Evolutionary conservation across 352 stramenopile species (phyloP).

Genomic region (Albugo candida): DNA sequence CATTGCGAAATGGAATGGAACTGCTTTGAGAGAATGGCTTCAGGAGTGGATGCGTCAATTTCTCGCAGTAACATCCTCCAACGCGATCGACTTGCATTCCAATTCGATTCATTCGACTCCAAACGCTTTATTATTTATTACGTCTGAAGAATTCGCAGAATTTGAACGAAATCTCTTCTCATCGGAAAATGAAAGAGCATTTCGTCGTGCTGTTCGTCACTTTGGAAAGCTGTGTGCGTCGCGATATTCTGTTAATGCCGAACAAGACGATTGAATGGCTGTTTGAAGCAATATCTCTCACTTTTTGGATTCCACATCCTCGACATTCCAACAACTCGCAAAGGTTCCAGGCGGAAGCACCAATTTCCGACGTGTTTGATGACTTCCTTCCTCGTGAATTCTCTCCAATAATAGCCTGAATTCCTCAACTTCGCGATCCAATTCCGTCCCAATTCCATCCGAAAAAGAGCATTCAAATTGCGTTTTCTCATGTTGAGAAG

Average conservation of each 20-base stretch:
- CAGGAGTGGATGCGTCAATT: slow-evolving; percentile 20
- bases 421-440: slow-evolving; percentile 58
- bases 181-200: slow-evolving; percentile 37
- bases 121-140: slow-evolving; percentile 32
- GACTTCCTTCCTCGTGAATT: slow-evolving; percentile 34
- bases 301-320: no score
- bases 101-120: no score
- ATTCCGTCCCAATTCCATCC: slow-evolving; percentile 19
- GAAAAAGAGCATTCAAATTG: no score
- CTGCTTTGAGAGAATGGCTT: slow-evolving; percentile 25
- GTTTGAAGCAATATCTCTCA: no score
- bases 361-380: slow-evolving; percentile 38
- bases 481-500: no score
- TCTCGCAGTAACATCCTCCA: slow-evolving; percentile 32
- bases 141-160: slow-evolving; percentile 23
- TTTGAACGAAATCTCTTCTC: slow-evolving; percentile 57
- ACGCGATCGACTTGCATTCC: no score
- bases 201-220: slow-evolving; percentile 50
- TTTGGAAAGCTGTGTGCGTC: slow-evolving; percentile 69
- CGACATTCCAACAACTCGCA: background rate
- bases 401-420: slow-evolving; percentile 52
- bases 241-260: slow-evolving; percentile 21
- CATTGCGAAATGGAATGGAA: slow-evolving; percentile 41
- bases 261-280: no score
- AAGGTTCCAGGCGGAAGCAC: slow-evolving; percentile 50